A percentile compares a stretch with the other conserved stretches of the same genome.
Conservation (phyloP, 495 filamentous ascomycete species). For the Staphylotrichum longicolle region DNA sequence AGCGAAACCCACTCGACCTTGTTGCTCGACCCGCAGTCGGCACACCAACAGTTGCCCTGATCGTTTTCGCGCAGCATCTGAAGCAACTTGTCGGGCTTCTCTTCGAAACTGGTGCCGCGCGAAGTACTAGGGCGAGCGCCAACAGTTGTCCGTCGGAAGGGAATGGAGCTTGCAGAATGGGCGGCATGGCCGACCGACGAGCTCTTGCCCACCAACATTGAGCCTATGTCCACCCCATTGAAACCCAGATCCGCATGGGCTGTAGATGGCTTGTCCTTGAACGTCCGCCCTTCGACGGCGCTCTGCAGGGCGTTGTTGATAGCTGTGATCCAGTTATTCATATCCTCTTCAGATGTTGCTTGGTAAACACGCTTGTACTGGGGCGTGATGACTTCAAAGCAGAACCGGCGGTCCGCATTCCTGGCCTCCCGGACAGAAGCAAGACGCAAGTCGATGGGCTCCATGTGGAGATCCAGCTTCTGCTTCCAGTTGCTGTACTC, state of each 20-base stretch:
- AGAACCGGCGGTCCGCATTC: constrained; percentile 91
- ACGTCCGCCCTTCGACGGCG: constrained; percentile 79
- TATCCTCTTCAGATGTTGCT: constrained; percentile 95
- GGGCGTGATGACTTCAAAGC: constrained; percentile 97
- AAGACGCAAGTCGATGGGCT: constrained; percentile 95
- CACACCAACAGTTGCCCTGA: constrained; percentile 90
- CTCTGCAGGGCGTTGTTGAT: constrained; percentile 98
- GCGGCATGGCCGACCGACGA: constrained; percentile 62
- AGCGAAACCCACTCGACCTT: constrained; percentile 99
- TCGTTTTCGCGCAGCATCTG: constrained; percentile 87
- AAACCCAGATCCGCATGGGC: constrained; percentile 51
- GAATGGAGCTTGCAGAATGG: constrained; percentile 52
- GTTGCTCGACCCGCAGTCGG: constrained; percentile 85
- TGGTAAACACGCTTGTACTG: constrained; percentile 97
- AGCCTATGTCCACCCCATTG: constrained; percentile 77
- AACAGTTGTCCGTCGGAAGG: constrained; percentile 80
- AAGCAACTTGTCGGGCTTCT: constrained; percentile 73
- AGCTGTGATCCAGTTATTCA: constrained; percentile 93
- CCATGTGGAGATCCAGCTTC: constrained; percentile 92
- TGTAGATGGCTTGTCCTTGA: constrained; percentile 48
- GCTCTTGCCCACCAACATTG: constrained; percentile 91
- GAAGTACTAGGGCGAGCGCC: constrained; percentile 74
- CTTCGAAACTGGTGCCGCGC: constrained; percentile 71
- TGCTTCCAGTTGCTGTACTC: constrained; percentile 99
- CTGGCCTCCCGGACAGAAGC: constrained; percentile 94